These are phyloP conservation scores for Trichocladium antarcticum DNA, from an alignment of 495 filamentous ascomycete genomes.

Conservation along the genomic window DNA sequence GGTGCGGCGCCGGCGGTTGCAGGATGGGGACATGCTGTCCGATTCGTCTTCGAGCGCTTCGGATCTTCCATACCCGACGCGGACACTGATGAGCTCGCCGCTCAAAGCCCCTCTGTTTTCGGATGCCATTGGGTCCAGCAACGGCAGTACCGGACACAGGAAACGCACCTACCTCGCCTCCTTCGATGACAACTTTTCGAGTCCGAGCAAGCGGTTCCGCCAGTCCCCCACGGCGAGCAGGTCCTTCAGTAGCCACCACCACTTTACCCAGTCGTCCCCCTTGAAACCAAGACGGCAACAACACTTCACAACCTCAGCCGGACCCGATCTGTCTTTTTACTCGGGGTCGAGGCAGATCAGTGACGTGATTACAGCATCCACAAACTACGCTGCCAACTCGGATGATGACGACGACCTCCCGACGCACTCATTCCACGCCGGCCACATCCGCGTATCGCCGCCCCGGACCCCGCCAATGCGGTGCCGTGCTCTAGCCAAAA, in stretches of 20 bases:
- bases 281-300: conserved; percentile 52
- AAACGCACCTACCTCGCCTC: conserved; percentile 47
- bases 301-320: conserved; percentile 50
- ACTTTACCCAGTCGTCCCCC: conserved; percentile 74
- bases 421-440: conserved; percentile 55
- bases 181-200: conserved; percentile 39
- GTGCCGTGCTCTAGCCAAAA: conserved; percentile 36
- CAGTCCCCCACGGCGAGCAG: conserved; percentile 52
- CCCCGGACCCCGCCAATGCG: conserved; percentile 71
- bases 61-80: conserved; percentile 41
- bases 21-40: conserved; percentile 55
- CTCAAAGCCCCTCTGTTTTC: conserved; percentile 59
- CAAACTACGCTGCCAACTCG: conserved; percentile 50
- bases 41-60: conserved; percentile 72
- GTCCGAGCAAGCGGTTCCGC: conserved; percentile 55
- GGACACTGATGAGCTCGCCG: conserved; percentile 50
- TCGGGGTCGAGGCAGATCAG: conserved; percentile 46
- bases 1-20: conserved; percentile 52
- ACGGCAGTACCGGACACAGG: conserved; percentile 41
- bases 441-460: conserved; percentile 54
- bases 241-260: conserved; percentile 45
- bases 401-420: conserved; percentile 76
- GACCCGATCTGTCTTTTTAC: conserved; percentile 60
- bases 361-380: conserved; percentile 49
- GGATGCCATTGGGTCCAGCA: conserved; percentile 51